Base-by-base conservation (phyloP, 345 rosid species). In the Salix viminalis region DNA sequence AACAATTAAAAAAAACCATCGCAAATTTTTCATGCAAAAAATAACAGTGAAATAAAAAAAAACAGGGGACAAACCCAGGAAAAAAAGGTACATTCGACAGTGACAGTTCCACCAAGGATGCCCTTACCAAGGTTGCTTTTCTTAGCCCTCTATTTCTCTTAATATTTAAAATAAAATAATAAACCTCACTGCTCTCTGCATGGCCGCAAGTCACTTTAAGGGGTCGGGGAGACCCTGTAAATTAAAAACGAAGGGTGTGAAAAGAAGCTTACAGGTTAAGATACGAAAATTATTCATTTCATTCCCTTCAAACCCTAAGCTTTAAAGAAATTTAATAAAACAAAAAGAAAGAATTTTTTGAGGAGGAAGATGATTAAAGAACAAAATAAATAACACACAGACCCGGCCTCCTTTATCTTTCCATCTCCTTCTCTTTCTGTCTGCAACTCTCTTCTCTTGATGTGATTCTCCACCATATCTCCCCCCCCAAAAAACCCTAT, bases 381-480 rank as follows among this genome's bases (percentile, higher is more conserved):
- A 72, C 78, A 86, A 79, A 75, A 82, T 76, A 84, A 86, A 86
- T 79, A 74, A 82, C 77, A 71, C 21, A 21, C 41, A 48, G 28
- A 34, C 71, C 32, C 68, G 34, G 5, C 34, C 71, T 78, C 83
- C 80, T 82, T 84, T 84, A 65, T 86, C 83, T 76, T 81, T 84
- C 85, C 80, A 74, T 71, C 86, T 79, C 78, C 68, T 44, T 46
- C 68, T 78, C 80, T 82, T 67, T 80, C 82, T 81, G 87, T 85
- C 88, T 85, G 89, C 88, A 86, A 83, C 85, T 80, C 82, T 80
- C 82, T 81, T 70, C 61, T 44, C 73, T 86, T 86, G 89, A 85
- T 86, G 86, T 89, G 89, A 89, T 89, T 86, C 89, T 89, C 86
- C 88, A 83, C 84, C 90, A 81, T 83, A 76, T 76, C 77, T 67